A percentile compares a stretch with the other conserved stretches of the same genome.
These are phyloP conservation scores for Flaveria robusta DNA, from an alignment of 129 eudicot species.

Conservation along the genomic window DNA sequence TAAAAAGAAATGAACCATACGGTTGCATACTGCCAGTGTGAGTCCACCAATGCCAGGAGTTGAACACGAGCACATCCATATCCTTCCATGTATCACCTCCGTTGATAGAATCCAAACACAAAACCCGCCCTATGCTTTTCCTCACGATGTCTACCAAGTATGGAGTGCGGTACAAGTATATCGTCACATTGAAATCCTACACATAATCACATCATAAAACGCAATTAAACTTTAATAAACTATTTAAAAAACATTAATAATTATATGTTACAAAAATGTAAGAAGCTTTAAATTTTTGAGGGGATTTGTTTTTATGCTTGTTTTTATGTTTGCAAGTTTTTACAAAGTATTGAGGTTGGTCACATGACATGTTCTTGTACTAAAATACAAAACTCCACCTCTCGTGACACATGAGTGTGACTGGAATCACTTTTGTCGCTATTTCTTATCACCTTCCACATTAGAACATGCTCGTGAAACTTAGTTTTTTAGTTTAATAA, in stretches of 20 bases:
- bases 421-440: conserved; percentile 36
- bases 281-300: not conserved
- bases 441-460: conserved; percentile 34
- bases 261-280: not conserved
- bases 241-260: conserved; percentile 2
- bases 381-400: conserved; percentile 39
- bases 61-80: conserved; percentile 78
- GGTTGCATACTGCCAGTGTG: conserved; percentile 66
- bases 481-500: not conserved
- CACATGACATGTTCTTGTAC: conserved; percentile 36
- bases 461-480: conserved; percentile 33
- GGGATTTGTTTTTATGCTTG: conserved; percentile 34
- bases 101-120: conserved; percentile 59
- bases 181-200: conserved; percentile 72
- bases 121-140: conserved; percentile 55
- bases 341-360: conserved; percentile 35
- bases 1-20: conserved; percentile 31
- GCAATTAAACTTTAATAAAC: not conserved
- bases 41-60: conserved; percentile 94
- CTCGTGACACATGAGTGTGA: conserved; percentile 31
- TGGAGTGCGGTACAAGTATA: conserved; percentile 59
- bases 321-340: conserved; percentile 29
- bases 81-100: conserved; percentile 72
- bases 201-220: not conserved
- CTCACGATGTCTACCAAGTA: conserved; percentile 70